Evolutionary conservation across 768 basidiomycete genomes (phyloP), one percentile per base, ranked within the genome.

Genomic region (Clavulina sp.): DNA sequence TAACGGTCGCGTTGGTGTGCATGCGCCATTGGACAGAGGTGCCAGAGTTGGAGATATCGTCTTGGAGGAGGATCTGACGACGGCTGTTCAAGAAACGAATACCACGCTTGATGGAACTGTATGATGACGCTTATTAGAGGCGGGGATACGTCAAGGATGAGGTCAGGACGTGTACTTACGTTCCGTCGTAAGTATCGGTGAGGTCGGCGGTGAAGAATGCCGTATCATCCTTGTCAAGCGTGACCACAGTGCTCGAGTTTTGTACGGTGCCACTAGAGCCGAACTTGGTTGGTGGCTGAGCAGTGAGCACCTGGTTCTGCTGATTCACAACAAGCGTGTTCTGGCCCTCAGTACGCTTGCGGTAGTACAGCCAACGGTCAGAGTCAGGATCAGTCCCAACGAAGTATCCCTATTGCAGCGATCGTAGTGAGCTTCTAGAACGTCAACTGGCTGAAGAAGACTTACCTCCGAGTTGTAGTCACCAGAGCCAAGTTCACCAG

Each of bases 321-420:
- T 70, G 68, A 58, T 73, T 73, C 57, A 96, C 72, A 50, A 92
- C 60, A 56, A 99, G 71, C 4, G 89, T 91, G 70, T 97, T 99
- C 70, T 99, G 95, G 2, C 95, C 95, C 66, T 93, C 88, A 3
- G 93, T 95, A 68, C 80, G 78, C 73, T 92, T 97, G 62, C 92
- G 76, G 72, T 95, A 99, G 69, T 95, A 97, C 56, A 75, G 60
- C 92, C 91, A 97, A 51, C 93, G 74, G 23, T 68, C 63, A 44
- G 78, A 73, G 54, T 70, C 66, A 63, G 93, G 88, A 0, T 64
- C 62, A 57, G 86, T 87, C 52, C 63, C 76, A 29, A 64, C 68
- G 71, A 99, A 99, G 70, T 97, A 97, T 33, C 72, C 71, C 43
- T 46, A 38, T 38, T 19, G 34, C 9, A 38, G 19, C 34, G 19